These are phyloP conservation scores for Debaryomyces sp. DNA, from an alignment of 1,139 yeast species.

Conservation along the genomic window DNA sequence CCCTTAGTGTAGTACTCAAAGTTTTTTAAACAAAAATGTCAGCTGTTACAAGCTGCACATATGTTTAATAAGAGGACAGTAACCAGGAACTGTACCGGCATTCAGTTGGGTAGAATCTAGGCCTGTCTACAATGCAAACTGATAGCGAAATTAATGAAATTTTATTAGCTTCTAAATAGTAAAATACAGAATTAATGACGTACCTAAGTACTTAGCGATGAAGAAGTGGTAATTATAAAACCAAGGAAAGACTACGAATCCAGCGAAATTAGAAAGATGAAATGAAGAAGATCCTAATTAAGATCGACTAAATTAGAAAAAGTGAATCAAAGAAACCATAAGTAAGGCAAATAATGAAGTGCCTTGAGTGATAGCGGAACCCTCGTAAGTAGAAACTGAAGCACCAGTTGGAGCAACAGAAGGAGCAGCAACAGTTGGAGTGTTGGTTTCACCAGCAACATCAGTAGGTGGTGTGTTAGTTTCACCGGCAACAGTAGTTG, in stretches of 20 bases:
- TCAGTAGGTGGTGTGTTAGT: constrained; percentile 16
- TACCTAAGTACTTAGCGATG: neutral
- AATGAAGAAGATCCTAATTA: neutral
- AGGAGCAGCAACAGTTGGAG: constrained; percentile 13
- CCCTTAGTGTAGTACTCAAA: too few species aligned
- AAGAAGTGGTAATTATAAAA: neutral
- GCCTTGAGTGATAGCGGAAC: constrained; percentile 25
- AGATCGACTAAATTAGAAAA: constrained; percentile 9
- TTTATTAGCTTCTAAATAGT: neutral
- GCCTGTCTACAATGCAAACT: neutral
- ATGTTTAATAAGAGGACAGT: too few species aligned
- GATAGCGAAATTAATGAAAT: neutral
- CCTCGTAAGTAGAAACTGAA: constrained; percentile 19
- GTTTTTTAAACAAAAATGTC: too few species aligned
- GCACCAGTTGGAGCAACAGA: constrained; percentile 10
- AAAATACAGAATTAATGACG: neutral
- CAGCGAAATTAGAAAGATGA: neutral
- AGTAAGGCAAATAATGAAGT: constrained; percentile 30
- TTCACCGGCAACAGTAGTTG: constrained; percentile 16
- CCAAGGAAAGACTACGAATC: neutral
- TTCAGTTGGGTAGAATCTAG: neutral
- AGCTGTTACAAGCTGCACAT: too few species aligned
- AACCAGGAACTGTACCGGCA: neutral
- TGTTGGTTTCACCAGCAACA: constrained; percentile 9
- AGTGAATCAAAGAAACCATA: constrained; percentile 32